Conservation (phyloP, 129 eudicot genomes). For the Centrapalus pauciflorus region DNA sequence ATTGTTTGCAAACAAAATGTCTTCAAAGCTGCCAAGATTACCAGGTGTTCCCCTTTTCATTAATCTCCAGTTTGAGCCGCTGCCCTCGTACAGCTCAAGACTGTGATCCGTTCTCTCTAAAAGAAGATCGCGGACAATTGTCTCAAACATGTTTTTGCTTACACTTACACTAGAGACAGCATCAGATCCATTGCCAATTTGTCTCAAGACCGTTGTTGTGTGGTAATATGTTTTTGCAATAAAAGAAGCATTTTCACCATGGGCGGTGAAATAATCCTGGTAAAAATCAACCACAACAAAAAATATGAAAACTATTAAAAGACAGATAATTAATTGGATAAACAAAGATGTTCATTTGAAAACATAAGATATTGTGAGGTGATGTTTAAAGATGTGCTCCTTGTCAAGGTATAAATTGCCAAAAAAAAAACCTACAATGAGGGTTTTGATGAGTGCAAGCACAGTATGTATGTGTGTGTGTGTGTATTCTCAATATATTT, state of each 20-base stretch:
- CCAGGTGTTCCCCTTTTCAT: conserved; percentile 91
- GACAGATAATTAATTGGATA: not conserved
- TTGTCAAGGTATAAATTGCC: too few species aligned
- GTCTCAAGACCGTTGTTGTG: conserved; percentile 81
- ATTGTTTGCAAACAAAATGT: conserved; percentile 82
- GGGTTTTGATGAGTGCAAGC: not conserved
- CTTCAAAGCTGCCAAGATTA: conserved; percentile 88
- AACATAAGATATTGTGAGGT: not conserved
- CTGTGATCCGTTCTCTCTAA: conserved; percentile 93
- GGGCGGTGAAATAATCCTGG: conserved; percentile 91
- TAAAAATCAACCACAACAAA: not conserved
- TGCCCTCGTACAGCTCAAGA: conserved; percentile 84
- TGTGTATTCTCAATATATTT: not conserved
- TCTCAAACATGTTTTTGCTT: conserved; percentile 85
- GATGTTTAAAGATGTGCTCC: not conserved
- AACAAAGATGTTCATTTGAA: not conserved
- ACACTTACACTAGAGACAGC: conserved; percentile 84
- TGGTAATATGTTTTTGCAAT: conserved; percentile 87
- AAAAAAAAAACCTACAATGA: not conserved
- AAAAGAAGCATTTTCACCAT: conserved; percentile 85
- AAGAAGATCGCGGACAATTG: conserved; percentile 79
- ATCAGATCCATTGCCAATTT: conserved; percentile 71
- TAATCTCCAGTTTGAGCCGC: conserved; percentile 84
- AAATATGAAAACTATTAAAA: not conserved
- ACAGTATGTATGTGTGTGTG: too few species aligned